phyloP scores from a whole-genome alignment of 331 rosid species.

The Saraca asoca region DNA sequence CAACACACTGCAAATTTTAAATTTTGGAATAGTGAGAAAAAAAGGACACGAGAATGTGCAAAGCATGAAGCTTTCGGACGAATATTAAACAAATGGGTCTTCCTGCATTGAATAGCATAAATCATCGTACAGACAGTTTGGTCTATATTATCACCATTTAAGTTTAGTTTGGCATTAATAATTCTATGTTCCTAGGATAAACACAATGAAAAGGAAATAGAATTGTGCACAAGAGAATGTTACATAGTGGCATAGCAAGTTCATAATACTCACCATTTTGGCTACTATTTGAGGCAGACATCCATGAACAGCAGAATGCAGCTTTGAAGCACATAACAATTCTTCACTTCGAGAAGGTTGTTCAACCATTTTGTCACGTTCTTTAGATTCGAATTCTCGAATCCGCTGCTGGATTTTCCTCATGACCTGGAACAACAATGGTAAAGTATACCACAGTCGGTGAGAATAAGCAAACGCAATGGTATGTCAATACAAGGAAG shows the following conservation, averaged over 20 bases:
- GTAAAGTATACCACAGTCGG: not conserved
- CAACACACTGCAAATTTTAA: not conserved
- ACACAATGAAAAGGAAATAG: too few relatives aligned
- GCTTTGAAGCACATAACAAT: constrained; percentile 27
- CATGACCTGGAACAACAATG: constrained; percentile 49
- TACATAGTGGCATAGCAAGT: not conserved
- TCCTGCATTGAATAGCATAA: too few relatives aligned
- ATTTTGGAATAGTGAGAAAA: not conserved
- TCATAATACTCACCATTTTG: constrained; percentile 48
- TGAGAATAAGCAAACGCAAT: not conserved
- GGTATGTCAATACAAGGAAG: constrained; percentile 8
- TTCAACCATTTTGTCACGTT: constrained; percentile 39
- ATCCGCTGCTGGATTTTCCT: constrained; percentile 58
- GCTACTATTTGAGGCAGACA: constrained; percentile 47
- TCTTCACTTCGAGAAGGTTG: constrained; percentile 32
- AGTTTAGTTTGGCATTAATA: not conserved
- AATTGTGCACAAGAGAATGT: not conserved
- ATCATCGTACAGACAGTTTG: too few relatives aligned
- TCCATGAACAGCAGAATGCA: constrained; percentile 42
- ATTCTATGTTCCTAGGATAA: not conserved
- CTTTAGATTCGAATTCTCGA: constrained; percentile 40
- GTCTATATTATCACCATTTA: too few relatives aligned
- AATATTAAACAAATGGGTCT: too few relatives aligned
- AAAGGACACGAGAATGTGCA: not conserved
- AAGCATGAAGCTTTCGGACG: too few relatives aligned